phyloP scores from a whole-genome alignment of 257 asterid species.

The Cynanchum wilfordii region DNA sequence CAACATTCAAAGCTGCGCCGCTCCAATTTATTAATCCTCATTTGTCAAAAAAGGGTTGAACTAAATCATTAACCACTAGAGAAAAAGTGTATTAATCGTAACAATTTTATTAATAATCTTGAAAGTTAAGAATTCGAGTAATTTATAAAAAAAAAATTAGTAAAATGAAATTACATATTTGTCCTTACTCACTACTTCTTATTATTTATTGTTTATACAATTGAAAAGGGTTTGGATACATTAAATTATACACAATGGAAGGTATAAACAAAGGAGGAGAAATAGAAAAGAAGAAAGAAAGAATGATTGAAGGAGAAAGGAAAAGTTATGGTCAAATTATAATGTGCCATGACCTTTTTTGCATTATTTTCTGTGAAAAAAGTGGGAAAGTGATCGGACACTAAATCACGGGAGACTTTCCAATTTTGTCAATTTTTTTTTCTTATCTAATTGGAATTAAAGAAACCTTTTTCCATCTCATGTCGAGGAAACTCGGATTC shows the following conservation, averaged over 20 bases:
- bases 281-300: not conserved
- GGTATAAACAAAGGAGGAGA: not conserved
- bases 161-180: too few species aligned
- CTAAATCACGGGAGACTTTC: conserved; percentile 1
- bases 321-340: too few species aligned
- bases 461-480: too few species aligned
- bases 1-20: conserved; percentile 1
- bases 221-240: not conserved
- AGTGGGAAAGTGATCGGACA: not conserved
- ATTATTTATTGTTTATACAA: not conserved
- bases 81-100: too few species aligned
- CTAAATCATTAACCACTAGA: not conserved
- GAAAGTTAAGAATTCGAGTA: too few species aligned
- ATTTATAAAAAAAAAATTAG: too few species aligned
- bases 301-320: not conserved
- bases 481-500: too few species aligned
- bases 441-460: not conserved
- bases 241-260: not conserved
- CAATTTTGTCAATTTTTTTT: not conserved
- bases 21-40: conserved; percentile 1
- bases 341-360: too few species aligned
- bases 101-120: too few species aligned
- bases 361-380: not conserved
- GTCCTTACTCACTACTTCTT: not conserved
- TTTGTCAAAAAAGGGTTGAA: not conserved